Base-by-base conservation (phyloP, 345 rosid genomes). In the Brassica cretica region DNA sequence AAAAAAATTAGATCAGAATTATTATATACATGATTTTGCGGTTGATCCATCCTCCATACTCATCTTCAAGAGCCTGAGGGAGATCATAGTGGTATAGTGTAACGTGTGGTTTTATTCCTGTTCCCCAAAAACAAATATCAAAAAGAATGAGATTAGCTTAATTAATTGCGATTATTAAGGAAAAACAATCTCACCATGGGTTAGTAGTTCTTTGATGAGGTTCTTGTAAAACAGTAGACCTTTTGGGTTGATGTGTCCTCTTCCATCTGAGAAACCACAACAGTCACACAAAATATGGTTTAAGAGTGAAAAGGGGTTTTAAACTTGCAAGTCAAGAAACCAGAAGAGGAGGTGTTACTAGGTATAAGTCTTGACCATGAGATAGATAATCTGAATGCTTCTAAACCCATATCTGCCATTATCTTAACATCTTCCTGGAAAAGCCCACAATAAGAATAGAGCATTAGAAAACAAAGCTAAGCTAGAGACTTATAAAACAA, bases 301-400 rank as follows among this genome's bases (percentile, higher is more conserved):
- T 5, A 15, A 46, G 32, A 32, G 12, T 3, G 24, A 51, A 1
- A 51, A 18, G 8, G 18, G 8, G 18, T 51, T 53, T 16, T 15
- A 53, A 5, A 16, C 21, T 51, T 51, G 58, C 58, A 51, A 51
- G 58, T 15, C 3, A 51, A 51, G 58, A 51, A 51, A 51, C 19
- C 8, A 51, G 55, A 46, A 51, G 58, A 51, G 19, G 19, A n/a
- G 8, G 8, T 5, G 7, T 51, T 51, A 51, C 58, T 51, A 51
- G 58, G 58, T 49, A 90, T 89, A 24, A 93, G 90, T 55, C 96
- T 89, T n/a, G 96, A 70, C 96, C 91, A 90, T 10, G 94, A 93
- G 80, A 93, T 90, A 44, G 96, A 93, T 79, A 87, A 89, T 84
- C 88, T 89, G 69, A 86, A 93, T 69, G 93, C 86, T 61, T 87